These are phyloP conservation scores for Naematelia aurantialba DNA, from an alignment of 768 basidiomycete genomes.

Conservation along the genomic window DNA sequence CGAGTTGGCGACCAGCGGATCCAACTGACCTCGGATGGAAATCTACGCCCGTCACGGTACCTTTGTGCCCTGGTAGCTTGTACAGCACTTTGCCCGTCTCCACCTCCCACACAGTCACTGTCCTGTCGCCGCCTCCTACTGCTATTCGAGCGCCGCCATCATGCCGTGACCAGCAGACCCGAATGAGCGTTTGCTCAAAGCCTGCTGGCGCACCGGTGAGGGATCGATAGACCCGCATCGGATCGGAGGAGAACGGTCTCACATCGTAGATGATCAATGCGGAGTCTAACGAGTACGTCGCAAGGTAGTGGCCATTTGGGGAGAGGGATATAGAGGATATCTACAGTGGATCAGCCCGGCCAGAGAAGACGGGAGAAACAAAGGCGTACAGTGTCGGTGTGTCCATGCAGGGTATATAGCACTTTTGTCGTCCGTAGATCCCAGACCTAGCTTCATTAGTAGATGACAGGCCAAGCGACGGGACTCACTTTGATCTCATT, in stretches of 20 bases:
- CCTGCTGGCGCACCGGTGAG: slow-evolving; percentile 83
- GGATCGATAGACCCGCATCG: slow-evolving; percentile 71
- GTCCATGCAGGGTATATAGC: slow-evolving; percentile 74
- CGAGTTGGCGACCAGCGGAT: not conserved
- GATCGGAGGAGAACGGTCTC: slow-evolving; percentile 84
- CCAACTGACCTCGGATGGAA: slow-evolving; percentile 94
- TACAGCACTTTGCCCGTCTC: slow-evolving; percentile 47
- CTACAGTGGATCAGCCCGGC: slow-evolving; percentile 4
- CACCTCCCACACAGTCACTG: slow-evolving; percentile 53
- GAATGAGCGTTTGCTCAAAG: slow-evolving; percentile 81
- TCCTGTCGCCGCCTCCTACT: slow-evolving; percentile 53
- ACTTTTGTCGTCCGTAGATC: slow-evolving; percentile 82
- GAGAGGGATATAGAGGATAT: slow-evolving; percentile 90
- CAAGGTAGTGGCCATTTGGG: slow-evolving; percentile 78
- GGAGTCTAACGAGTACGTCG: slow-evolving; percentile 86
- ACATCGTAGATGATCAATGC: slow-evolving; percentile 86
- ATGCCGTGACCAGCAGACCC: slow-evolving; percentile 75
- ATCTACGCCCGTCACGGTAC: slow-evolving; percentile 90
- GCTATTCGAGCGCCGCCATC: slow-evolving; percentile 51
- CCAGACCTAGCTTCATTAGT: slow-evolving; percentile 60
- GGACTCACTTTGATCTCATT: slow-evolving; percentile 87
- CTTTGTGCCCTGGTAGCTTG: slow-evolving; percentile 85
- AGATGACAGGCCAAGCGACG: not conserved
- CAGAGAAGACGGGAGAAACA: not conserved
- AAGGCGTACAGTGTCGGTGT: slow-evolving; percentile 66